These are phyloP conservation scores for Fusarium odoratissimum DNA, from an alignment of 2,329 filamentous ascomycete genomes.

Conservation along the genomic window DNA sequence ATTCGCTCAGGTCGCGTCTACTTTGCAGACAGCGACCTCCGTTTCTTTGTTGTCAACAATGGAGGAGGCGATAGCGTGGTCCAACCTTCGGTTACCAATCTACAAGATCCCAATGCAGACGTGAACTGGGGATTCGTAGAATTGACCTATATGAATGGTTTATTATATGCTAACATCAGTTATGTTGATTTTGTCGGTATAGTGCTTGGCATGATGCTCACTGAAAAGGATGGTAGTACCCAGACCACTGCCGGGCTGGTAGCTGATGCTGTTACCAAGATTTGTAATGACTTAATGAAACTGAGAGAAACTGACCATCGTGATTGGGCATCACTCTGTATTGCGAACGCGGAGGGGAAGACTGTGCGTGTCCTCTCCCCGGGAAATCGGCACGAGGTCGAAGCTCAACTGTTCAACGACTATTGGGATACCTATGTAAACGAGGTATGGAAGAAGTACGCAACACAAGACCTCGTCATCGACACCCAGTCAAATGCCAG, in stretches of 20 bases:
- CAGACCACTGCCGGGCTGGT: neutral
- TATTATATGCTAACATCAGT: neutral
- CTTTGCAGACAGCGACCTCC: constrained; percentile 55
- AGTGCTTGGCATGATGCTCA: constrained; percentile 60
- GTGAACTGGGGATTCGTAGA: constrained; percentile 63
- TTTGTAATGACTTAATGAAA: constrained; percentile 50
- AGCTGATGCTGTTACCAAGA: neutral
- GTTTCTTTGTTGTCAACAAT: constrained; percentile 55
- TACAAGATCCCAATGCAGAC: constrained; percentile 54
- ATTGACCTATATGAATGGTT: constrained; percentile 55
- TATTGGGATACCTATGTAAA: constrained; percentile 61
- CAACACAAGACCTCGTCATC: constrained; percentile 52
- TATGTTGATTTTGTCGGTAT: constrained; percentile 50
- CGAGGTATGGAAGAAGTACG: constrained; percentile 58
- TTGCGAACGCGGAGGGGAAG: constrained; percentile 50
- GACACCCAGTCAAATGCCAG: constrained; percentile 55
- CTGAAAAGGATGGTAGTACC: neutral
- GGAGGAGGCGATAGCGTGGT: constrained; percentile 53
- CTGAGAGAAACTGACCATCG: constrained; percentile 53
- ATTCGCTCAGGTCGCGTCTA: constrained; percentile 57
- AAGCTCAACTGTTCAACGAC: constrained; percentile 51
- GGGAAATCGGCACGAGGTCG: constrained; percentile 52
- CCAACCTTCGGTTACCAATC: constrained; percentile 60
- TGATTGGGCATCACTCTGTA: constrained; percentile 59
- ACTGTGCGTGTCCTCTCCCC: constrained; percentile 60